Conservation (phyloP, 2,329 filamentous ascomycete genomes). For the Hymenoscyphus occultus region DNA sequence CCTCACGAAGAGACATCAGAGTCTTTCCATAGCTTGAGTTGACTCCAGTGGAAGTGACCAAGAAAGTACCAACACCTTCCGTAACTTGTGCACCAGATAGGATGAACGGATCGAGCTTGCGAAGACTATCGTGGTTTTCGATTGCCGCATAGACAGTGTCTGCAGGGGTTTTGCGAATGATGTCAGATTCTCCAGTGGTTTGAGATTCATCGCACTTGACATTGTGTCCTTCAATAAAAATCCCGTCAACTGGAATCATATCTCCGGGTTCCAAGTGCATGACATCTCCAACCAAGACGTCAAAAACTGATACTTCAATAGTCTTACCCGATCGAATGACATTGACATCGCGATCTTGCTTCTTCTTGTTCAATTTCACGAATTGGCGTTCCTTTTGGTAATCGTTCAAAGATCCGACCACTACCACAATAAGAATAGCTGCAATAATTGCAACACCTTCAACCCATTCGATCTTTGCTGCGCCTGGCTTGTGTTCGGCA, state of each 20-base stretch:
- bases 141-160: slow-evolving; percentile 64
- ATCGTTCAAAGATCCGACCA: slow-evolving; percentile 76
- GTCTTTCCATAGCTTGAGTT: slow-evolving; percentile 75
- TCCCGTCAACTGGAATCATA: slow-evolving; percentile 68
- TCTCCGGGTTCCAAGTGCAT: slow-evolving; percentile 72
- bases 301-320: slow-evolving; percentile 65
- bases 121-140: slow-evolving; percentile 55
- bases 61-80: slow-evolving; percentile 71
- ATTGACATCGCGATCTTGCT: slow-evolving; percentile 71
- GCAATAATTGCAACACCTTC: slow-evolving; percentile 78
- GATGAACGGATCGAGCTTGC: slow-evolving; percentile 76
- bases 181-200: slow-evolving; percentile 71
- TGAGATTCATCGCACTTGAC: slow-evolving; percentile 72
- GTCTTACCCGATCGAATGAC: slow-evolving; percentile 72
- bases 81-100: slow-evolving; percentile 75
- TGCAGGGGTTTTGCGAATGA: slow-evolving; percentile 64
- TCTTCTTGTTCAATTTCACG: slow-evolving; percentile 76
- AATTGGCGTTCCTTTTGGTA: slow-evolving; percentile 82
- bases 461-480: slow-evolving; percentile 68
- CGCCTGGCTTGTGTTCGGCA: slow-evolving; percentile 45
- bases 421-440: slow-evolving; percentile 71
- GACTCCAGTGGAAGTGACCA: slow-evolving; percentile 71
- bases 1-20: slow-evolving; percentile 73
- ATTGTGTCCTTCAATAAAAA: slow-evolving; percentile 64
- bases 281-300: slow-evolving; percentile 71